A percentile compares a stretch with the other conserved stretches of the same genome.
Evolutionary conservation across 2,329 filamentous ascomycete genomes (phyloP).

Genomic region (Hymenoscyphus repandus): DNA sequence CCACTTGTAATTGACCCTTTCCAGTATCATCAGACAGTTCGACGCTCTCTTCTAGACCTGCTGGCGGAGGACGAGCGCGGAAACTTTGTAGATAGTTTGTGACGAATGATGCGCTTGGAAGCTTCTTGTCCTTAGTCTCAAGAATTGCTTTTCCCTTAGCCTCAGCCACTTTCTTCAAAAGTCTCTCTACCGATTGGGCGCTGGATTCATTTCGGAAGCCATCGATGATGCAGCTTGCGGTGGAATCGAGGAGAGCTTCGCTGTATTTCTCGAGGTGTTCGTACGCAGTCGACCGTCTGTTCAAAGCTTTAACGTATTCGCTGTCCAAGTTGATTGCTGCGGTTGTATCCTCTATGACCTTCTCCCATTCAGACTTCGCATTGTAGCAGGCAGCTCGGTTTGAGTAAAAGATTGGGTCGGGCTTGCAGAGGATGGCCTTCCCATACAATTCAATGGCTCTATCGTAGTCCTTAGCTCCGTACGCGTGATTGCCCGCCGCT

Average conservation of each 20-base stretch:
- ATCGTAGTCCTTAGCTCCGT: constrained; percentile 89
- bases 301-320: constrained; percentile 96
- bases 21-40: constrained; percentile 74
- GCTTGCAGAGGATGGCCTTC: constrained; percentile 93
- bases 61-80: constrained; percentile 73
- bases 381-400: constrained; percentile 98
- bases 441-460: constrained; percentile 92
- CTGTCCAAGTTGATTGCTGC: constrained; percentile 90
- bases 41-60: constrained; percentile 74
- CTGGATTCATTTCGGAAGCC: constrained; percentile 89
- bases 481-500: constrained; percentile 92
- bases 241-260: constrained; percentile 95
- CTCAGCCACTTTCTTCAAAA: constrained; percentile 96
- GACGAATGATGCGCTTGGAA: constrained; percentile 94
- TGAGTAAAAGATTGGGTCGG: constrained; percentile 97
- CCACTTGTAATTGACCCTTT: constrained; percentile 79
- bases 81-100: constrained; percentile 99
- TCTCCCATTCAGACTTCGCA: constrained; percentile 85
- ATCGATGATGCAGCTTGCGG: constrained; percentile 98
- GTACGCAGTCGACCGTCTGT: constrained; percentile 93
- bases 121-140: constrained; percentile 69
- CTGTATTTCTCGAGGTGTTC: constrained; percentile 88
- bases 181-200: constrained; percentile 82
- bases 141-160: constrained; percentile 89
- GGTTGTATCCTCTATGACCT: constrained; percentile 94